phyloP scores from a whole-genome alignment of 257 asterid genomes.

The Solanum pimpinellifolium region DNA sequence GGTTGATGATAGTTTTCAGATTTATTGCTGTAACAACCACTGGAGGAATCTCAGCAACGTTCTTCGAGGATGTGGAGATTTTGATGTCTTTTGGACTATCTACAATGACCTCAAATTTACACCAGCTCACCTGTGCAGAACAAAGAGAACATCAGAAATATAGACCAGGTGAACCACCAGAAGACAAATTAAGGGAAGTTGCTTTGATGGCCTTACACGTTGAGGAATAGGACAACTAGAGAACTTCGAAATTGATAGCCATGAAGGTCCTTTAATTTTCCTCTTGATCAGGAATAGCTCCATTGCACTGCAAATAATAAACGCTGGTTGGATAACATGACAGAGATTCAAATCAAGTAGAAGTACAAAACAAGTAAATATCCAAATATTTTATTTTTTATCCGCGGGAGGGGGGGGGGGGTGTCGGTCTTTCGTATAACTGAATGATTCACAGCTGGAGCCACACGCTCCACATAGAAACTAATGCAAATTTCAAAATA shows the following conservation, averaged over 20 bases:
- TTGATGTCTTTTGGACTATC: conserved; percentile 65
- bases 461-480: background rate
- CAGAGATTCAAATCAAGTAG: background rate
- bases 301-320: conserved; percentile 53
- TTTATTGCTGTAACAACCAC: conserved; percentile 73
- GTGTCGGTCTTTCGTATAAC: background rate
- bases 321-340: background rate
- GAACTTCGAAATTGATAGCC: conserved; percentile 77
- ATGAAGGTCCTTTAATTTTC: conserved; percentile 88
- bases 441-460: background rate
- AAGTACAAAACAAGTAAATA: background rate
- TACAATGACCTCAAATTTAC: conserved; percentile 77
- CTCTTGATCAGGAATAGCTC: conserved; percentile 81
- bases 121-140: conserved; percentile 91
- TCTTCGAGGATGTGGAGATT: conserved; percentile 47
- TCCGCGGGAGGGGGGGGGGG: background rate
- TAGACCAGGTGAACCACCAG: background rate
- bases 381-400: background rate
- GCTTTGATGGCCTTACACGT: conserved; percentile 39
- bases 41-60: conserved; percentile 61
- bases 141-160: background rate
- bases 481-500: background rate
- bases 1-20: conserved; percentile 78
- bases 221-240: conserved; percentile 54
- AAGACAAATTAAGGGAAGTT: conserved; percentile 1